phyloP scores from a whole-genome alignment of 371 early-diverging fungal genomes.

The Mucor saturninus region DNA sequence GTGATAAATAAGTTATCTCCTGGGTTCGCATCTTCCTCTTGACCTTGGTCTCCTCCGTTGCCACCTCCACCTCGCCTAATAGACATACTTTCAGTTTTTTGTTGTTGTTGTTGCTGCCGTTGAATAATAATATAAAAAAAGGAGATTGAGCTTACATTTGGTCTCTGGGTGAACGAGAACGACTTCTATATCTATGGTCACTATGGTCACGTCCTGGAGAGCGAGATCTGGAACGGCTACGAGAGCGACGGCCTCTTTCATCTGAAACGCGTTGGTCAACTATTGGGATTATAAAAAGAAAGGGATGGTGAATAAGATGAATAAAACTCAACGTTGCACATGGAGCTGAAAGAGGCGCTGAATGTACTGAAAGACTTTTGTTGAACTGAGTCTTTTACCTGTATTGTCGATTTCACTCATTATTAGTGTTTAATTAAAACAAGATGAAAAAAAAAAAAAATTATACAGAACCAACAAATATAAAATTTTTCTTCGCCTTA shows the following conservation, averaged over 20 bases:
- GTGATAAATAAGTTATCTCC: constrained; percentile 84
- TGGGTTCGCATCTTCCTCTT: constrained; percentile 62
- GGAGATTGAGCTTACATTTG: constrained; percentile 28
- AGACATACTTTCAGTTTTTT: background rate
- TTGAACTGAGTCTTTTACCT: constrained; percentile 17
- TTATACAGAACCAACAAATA: too few species aligned
- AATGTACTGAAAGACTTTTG: too few species aligned
- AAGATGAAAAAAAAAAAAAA: constrained; percentile 9
- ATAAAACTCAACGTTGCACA: background rate
- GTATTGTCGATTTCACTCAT: constrained; percentile 36
- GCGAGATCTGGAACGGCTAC: constrained; percentile 53
- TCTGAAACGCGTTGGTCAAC: constrained; percentile 47
- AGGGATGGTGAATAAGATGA: background rate
- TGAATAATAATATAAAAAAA: constrained; percentile 1
- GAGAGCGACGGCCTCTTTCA: constrained; percentile 52
- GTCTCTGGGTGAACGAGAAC: constrained; percentile 49
- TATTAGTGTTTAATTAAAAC: constrained; percentile 6
- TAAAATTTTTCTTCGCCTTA: too few species aligned
- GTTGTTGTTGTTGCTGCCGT: background rate
- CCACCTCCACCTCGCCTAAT: background rate
- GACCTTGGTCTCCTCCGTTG: background rate
- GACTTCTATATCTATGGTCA: constrained; percentile 55
- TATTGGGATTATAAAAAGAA: background rate
- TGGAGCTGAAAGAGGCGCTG: too few species aligned
- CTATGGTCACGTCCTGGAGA: constrained; percentile 51